phyloP scores from a whole-genome alignment of 257 asterid genomes.

The Solanum acaule region DNA sequence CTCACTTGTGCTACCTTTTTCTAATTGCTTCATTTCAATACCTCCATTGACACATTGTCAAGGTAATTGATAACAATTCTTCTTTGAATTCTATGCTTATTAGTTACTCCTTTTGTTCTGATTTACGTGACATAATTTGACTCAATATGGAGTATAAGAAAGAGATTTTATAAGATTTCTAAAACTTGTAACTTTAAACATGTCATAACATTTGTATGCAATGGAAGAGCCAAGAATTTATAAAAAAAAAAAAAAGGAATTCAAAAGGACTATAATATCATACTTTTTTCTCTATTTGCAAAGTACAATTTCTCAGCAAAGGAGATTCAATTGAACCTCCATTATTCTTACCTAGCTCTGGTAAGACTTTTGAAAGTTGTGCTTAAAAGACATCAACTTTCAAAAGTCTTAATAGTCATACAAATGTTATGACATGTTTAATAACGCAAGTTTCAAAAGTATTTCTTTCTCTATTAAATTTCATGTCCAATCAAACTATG shows the following conservation, averaged over 20 bases:
- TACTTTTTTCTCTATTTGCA: neutral
- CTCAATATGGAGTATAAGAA: too few species aligned
- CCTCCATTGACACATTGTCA: conserved; percentile 5
- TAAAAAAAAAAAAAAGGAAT: too few species aligned
- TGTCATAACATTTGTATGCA: too few species aligned
- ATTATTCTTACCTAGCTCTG: neutral
- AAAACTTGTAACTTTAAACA: too few species aligned
- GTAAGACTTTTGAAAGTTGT: neutral
- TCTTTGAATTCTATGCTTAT: neutral
- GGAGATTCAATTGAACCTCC: neutral
- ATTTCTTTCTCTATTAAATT: neutral
- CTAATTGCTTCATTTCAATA: conserved; percentile 2
- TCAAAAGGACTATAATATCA: neutral
- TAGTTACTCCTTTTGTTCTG: neutral
- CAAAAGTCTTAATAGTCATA: neutral
- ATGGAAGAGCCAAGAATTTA: too few species aligned
- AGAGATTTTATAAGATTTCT: too few species aligned
- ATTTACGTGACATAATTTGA: neutral
- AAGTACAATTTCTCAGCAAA: neutral
- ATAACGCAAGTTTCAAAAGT: neutral
- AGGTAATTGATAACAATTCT: neutral
- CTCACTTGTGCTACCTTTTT: neutral
- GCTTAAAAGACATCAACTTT: neutral
- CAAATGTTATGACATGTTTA: neutral
- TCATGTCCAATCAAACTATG: neutral